phyloP scores from a whole-genome alignment of 2,329 filamentous ascomycete genomes.

The Cyanodermella asteris region DNA sequence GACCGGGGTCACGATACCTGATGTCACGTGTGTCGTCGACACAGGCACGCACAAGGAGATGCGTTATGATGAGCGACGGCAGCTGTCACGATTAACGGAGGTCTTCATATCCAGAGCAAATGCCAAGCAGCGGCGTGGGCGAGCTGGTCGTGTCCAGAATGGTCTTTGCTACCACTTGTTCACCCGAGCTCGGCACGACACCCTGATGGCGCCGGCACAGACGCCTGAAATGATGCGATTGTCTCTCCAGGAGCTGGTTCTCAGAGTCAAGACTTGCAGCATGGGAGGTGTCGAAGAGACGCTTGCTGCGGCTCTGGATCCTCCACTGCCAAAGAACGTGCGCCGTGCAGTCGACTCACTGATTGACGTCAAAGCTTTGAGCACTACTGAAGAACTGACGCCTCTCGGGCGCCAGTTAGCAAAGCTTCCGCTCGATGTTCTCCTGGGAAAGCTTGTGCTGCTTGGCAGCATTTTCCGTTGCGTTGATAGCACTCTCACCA shows the following conservation, averaged over 20 bases:
- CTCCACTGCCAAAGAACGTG: conserved; percentile 80
- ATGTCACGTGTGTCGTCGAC: conserved; percentile 92
- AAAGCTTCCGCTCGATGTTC: conserved; percentile 76
- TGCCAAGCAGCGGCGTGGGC: conserved; percentile 79
- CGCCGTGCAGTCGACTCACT: conserved; percentile 79
- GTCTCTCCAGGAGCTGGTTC: conserved; percentile 81
- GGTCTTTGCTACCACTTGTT: conserved; percentile 93
- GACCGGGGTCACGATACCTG: conserved; percentile 94
- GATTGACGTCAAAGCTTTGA: conserved; percentile 79
- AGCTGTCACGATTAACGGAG: conserved; percentile 76
- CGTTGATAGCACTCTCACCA: conserved; percentile 73
- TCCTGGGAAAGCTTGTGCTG: conserved; percentile 80
- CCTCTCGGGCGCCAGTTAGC: conserved; percentile 71
- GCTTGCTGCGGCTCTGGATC: conserved; percentile 67
- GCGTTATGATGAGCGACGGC: conserved; percentile 58
- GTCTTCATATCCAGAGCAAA: conserved; percentile 92
- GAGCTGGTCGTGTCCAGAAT: conserved; percentile 86
- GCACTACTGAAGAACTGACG: conserved; percentile 60
- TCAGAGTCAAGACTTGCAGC: conserved; percentile 94
- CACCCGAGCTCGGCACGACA: conserved; percentile 72
- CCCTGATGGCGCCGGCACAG: conserved; percentile 69
- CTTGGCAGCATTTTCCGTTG: conserved; percentile 74
- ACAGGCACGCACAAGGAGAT: conserved; percentile 95
- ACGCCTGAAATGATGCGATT: conserved; percentile 90
- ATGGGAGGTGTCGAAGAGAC: conserved; percentile 85